A percentile compares a stretch with the other conserved stretches of the same genome.
phyloP scores from a whole-genome alignment of 2,329 filamentous ascomycete species.

The Monilinia vaccinii-corymbosi region DNA sequence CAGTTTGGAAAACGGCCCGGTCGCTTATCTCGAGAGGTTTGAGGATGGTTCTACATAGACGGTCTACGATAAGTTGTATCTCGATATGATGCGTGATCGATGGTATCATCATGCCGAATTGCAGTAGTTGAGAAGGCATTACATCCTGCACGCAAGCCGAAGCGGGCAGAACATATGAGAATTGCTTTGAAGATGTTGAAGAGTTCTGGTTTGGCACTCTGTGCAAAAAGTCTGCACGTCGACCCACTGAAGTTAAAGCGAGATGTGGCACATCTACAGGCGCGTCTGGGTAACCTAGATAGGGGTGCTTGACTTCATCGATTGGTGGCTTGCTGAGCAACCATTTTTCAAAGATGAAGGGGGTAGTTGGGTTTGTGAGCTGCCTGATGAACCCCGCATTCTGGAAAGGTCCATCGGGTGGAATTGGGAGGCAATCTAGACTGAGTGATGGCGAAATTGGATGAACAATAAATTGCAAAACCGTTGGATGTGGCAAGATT shows the following conservation, averaged over 20 bases:
- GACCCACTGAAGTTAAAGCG: conserved; percentile 40
- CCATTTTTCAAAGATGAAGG: conserved; percentile 33
- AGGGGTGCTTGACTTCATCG: conserved; percentile 33
- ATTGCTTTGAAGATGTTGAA: conserved; percentile 27
- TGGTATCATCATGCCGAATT: conserved; percentile 57
- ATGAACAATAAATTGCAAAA: conserved; percentile 17
- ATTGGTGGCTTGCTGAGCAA: conserved; percentile 37
- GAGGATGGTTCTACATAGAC: conserved; percentile 49
- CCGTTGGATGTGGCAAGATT: conserved; percentile 13
- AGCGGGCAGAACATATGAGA: conserved; percentile 37
- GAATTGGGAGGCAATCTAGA: background rate
- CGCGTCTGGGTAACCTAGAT: conserved; percentile 32
- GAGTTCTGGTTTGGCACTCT: conserved; percentile 3
- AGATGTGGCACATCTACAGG: conserved; percentile 42
- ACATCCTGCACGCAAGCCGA: conserved; percentile 41
- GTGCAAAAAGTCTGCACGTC: conserved; percentile 52
- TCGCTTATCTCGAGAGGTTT: conserved; percentile 43
- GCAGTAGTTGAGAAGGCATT: conserved; percentile 32
- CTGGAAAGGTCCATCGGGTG: background rate
- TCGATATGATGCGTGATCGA: conserved; percentile 64
- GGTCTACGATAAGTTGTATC: conserved; percentile 50
- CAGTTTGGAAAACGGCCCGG: conserved; percentile 50
- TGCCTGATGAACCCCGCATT: conserved; percentile 20
- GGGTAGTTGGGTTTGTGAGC: conserved; percentile 14
- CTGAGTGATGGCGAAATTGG: background rate